phyloP scores from a whole-genome alignment of 257 asterid species.

The Haberlea rhodopensis region DNA sequence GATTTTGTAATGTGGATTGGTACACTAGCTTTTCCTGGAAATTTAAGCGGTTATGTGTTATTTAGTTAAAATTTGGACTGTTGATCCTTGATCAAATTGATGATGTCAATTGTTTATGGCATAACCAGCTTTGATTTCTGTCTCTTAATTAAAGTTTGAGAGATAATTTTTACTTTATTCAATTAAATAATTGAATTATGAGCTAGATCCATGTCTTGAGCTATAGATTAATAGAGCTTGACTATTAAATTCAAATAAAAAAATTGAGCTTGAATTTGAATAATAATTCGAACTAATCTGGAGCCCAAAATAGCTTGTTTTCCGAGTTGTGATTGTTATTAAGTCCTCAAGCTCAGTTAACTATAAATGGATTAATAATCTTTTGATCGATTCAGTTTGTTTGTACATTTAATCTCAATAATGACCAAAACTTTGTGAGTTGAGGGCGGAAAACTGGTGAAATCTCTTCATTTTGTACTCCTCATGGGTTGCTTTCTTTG shows the following conservation, averaged over 20 bases:
- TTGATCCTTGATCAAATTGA: not conserved
- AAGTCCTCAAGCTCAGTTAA: no score
- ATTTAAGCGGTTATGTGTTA: not conserved
- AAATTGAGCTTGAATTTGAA: not conserved
- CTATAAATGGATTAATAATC: no score
- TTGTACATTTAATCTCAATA: no score
- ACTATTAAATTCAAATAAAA: not conserved
- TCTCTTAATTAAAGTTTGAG: not conserved
- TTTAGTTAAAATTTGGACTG: not conserved
- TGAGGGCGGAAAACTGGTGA: not conserved
- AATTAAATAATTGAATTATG: no score
- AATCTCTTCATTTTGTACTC: not conserved
- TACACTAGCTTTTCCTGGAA: not conserved
- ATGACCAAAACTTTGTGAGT: not conserved
- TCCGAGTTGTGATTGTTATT: not conserved
- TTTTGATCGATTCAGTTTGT: not conserved
- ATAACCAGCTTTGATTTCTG: not conserved
- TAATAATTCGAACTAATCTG: not conserved
- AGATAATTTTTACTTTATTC: not conserved
- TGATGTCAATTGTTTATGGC: not conserved
- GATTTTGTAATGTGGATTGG: conserved; percentile 13
- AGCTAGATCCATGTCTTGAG: no score
- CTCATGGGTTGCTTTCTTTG: not conserved
- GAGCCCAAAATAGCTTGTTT: not conserved
- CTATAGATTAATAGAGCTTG: not conserved